Percentiles rank a stretch among this genome's conserved stretches.
Conservation (phyloP, 169 alveolate species). For the Plasmodium gaboni region DNA sequence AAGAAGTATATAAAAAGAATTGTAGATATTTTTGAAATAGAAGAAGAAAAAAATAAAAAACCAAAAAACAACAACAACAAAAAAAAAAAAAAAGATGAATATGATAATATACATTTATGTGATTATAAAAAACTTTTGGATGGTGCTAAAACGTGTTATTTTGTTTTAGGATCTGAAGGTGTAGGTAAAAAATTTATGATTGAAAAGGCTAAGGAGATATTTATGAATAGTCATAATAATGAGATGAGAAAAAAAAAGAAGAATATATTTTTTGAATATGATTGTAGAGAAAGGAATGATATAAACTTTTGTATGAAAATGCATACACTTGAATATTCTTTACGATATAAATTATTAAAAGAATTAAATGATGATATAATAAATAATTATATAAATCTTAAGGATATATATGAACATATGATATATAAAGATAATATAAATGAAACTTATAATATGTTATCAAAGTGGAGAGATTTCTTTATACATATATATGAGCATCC, state of each 20-base stretch:
- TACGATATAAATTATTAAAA: constrained; percentile 23
- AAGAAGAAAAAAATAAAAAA: neutral
- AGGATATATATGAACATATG: constrained; percentile 20
- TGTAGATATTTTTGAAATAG: constrained; percentile 24
- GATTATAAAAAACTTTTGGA: neutral
- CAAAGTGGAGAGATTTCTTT: constrained; percentile 14
- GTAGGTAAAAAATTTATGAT: constrained; percentile 56
- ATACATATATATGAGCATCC: constrained; percentile 17
- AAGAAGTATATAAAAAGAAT: constrained; percentile 37
- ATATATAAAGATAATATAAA: neutral
- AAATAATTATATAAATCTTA: constrained; percentile 5
- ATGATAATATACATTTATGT: neutral
- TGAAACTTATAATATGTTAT: neutral
- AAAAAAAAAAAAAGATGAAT: too few species aligned
- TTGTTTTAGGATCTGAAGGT: constrained; percentile 54
- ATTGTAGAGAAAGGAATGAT: constrained; percentile 2
- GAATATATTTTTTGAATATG: constrained; percentile 45
- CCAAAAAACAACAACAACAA: neutral
- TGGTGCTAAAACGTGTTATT: constrained; percentile 10
- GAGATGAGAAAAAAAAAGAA: neutral
- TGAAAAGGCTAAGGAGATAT: constrained; percentile 30
- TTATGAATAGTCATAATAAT: neutral
- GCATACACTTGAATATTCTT: constrained; percentile 12
- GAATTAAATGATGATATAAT: constrained; percentile 27
- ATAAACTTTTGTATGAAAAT: constrained; percentile 21